These are phyloP conservation scores for Fusarium sp. DNA, from an alignment of 2,329 filamentous ascomycete genomes.

Conservation along the genomic window DNA sequence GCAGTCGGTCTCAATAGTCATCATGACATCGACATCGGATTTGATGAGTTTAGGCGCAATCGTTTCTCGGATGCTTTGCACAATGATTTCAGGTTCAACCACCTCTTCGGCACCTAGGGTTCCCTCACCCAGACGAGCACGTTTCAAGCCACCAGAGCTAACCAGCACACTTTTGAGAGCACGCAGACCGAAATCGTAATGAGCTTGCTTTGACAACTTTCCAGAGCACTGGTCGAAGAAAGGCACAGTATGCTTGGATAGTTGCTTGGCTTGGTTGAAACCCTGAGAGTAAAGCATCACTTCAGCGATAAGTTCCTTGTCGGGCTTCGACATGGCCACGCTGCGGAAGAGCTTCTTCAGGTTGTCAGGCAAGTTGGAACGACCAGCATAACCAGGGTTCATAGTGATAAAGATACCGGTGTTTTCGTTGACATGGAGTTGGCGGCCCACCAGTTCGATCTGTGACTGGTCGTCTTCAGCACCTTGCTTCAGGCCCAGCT, in stretches of 20 bases:
- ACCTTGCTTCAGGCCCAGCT: slow-evolving; percentile 90
- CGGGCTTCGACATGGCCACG: slow-evolving; percentile 99
- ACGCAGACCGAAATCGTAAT: slow-evolving; percentile 98
- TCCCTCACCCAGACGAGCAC: slow-evolving; percentile 74
- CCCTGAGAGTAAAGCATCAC: slow-evolving; percentile 99
- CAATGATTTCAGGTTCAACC: slow-evolving; percentile 95
- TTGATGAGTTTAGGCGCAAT: slow-evolving; percentile 98
- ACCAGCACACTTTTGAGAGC: slow-evolving; percentile 98
- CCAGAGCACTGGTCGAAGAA: slow-evolving; percentile 94
- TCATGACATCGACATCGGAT: slow-evolving; percentile 89
- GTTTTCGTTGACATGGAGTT: slow-evolving; percentile 88
- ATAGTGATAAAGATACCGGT: slow-evolving; percentile 99
- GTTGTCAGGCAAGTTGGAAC: slow-evolving; percentile 98
- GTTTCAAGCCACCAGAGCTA: slow-evolving; percentile 95
- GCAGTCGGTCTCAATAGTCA: slow-evolving; percentile 81
- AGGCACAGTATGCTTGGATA: slow-evolving; percentile 95
- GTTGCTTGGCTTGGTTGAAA: slow-evolving; percentile 93
- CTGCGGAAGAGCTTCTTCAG: slow-evolving; percentile 99
- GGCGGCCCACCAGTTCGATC: slow-evolving; percentile 93
- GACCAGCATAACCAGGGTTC: slow-evolving; percentile 98
- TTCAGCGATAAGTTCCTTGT: slow-evolving; percentile 99
- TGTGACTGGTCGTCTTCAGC: slow-evolving; percentile 84
- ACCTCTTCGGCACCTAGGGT: slow-evolving; percentile 73
- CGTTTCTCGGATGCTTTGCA: slow-evolving; percentile 97
- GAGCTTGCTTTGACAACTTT: slow-evolving; percentile 91